Percentiles rank a stretch among this genome's conserved stretches.
Conservation (phyloP, 495 filamentous ascomycete species). For the Hypoxylon perforatum region DNA sequence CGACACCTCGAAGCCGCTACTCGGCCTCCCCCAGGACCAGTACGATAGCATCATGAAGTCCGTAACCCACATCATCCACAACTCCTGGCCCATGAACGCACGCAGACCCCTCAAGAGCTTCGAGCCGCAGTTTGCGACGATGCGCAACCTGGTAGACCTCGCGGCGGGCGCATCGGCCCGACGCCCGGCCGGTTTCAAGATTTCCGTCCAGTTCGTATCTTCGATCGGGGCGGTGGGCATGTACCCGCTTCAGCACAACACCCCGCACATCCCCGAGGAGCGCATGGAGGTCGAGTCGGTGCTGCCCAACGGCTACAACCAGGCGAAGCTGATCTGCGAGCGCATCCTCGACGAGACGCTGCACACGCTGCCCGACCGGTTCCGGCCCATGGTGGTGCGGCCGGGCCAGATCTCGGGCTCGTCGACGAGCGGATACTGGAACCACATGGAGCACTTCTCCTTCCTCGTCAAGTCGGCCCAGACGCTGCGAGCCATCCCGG, state of each 20-base stretch:
- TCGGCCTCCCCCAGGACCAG: constrained; percentile 56
- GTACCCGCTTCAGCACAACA: constrained; percentile 46
- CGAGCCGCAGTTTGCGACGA: constrained; percentile 60
- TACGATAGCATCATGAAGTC: constrained; percentile 51
- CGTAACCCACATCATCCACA: constrained; percentile 69
- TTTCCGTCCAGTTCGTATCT: constrained; percentile 65
- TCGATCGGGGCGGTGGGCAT: constrained; percentile 64
- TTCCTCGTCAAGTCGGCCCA: constrained; percentile 65
- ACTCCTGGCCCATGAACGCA: constrained; percentile 68
- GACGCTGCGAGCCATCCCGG: constrained; percentile 56
- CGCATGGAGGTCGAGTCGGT: constrained; percentile 48
- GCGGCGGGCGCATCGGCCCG: constrained; percentile 46
- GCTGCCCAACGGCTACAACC: constrained; percentile 59
- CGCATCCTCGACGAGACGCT: constrained; percentile 62
- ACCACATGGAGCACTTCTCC: constrained; percentile 58
- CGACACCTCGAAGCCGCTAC: constrained; percentile 50
- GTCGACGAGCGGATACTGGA: constrained; percentile 63
- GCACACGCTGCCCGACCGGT: constrained; percentile 52
- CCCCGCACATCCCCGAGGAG: constrained; percentile 52
- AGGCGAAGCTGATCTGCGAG: constrained; percentile 65
- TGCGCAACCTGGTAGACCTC: constrained; percentile 61
- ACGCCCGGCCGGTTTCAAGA: constrained; percentile 31
- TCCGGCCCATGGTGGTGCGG: constrained; percentile 58
- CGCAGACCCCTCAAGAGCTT: constrained; percentile 56
- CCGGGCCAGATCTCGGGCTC: constrained; percentile 65